Conservation (phyloP, 805 yeast genomes). For the Lachancea sp. region DNA sequence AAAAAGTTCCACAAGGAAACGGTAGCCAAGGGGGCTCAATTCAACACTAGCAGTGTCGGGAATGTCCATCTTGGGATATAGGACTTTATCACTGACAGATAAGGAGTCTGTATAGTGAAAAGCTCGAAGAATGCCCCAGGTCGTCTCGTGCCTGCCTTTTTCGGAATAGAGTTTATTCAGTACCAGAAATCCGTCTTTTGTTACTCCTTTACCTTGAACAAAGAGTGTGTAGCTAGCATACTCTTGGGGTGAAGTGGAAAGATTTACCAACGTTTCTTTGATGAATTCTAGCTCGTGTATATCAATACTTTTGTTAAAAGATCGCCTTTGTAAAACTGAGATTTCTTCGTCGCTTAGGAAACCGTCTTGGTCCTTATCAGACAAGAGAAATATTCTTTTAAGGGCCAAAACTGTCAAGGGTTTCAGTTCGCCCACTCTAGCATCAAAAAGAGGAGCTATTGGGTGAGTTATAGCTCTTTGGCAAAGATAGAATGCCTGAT, state of each 20-base stretch:
- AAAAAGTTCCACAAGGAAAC: conserved; percentile 86
- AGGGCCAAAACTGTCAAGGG: conserved; percentile 72
- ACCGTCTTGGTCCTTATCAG: conserved; percentile 91
- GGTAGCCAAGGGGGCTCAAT: conserved; percentile 83
- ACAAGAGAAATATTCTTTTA: conserved; percentile 70
- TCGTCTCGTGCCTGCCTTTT: conserved; percentile 90
- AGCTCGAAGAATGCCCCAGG: conserved; percentile 88
- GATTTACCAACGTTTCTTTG: conserved; percentile 31
- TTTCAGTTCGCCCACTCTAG: conserved; percentile 79
- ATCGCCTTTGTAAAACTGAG: conserved; percentile 58
- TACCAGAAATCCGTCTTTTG: conserved; percentile 67
- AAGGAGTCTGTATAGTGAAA: conserved; percentile 90
- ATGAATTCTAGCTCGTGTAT: conserved; percentile 44
- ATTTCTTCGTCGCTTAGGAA: conserved; percentile 66
- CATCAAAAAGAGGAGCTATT: conserved; percentile 83
- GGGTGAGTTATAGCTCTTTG: conserved; percentile 93
- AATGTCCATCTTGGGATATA: conserved; percentile 76
- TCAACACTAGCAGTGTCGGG: conserved; percentile 77
- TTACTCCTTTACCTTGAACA: conserved; percentile 46
- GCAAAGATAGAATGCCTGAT: conserved; percentile 80
- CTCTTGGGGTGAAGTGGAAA: conserved; percentile 17
- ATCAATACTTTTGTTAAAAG: conserved; percentile 59
- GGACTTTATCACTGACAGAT: conserved; percentile 69
- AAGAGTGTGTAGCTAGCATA: conserved; percentile 38
- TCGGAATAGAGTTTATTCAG: conserved; percentile 81